A percentile compares a stretch with the other conserved stretches of the same genome.
phyloP scores from a whole-genome alignment of 306 rosid genomes.

The Hippophae rhamnoides region DNA sequence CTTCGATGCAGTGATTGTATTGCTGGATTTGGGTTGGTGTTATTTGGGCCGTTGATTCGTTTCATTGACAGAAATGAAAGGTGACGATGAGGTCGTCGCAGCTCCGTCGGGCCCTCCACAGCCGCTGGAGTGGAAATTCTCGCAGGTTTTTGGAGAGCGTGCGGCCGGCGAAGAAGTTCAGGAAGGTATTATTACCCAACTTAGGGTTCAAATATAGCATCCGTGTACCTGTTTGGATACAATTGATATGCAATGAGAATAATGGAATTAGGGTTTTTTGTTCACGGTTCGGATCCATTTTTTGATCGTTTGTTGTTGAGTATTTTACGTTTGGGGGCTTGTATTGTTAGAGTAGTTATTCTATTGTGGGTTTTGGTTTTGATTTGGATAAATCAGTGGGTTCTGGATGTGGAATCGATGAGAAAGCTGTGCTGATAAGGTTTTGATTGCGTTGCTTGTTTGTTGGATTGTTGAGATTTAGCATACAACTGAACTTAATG shows the following conservation, averaged over 20 bases:
- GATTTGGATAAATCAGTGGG: conserved; percentile 25
- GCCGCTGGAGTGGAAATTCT: conserved; percentile 96
- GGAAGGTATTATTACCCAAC: conserved; percentile 63
- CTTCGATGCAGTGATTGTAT: conserved; percentile 60
- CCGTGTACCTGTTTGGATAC: conserved; percentile 47
- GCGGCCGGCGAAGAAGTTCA: conserved; percentile 98
- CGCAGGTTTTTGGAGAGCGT: conserved; percentile 98
- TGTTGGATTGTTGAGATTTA: not conserved
- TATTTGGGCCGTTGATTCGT: conserved; percentile 36
- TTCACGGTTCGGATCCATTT: conserved; percentile 39
- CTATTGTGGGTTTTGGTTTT: conserved; percentile 23
- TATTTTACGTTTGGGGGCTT: conserved; percentile 23
- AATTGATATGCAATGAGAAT: conserved; percentile 25
- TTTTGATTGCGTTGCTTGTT: conserved; percentile 23
- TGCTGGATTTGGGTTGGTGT: conserved; percentile 3
- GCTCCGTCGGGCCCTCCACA: conserved; percentile 67
- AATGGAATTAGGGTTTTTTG: conserved; percentile 53
- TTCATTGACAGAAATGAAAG: conserved; percentile 51
- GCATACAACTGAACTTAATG: not conserved
- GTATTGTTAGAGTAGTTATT: conserved; percentile 21
- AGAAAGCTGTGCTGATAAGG: not conserved
- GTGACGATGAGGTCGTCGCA: conserved; percentile 74
- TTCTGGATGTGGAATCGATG: conserved; percentile 27
- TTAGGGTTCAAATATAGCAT: not conserved
- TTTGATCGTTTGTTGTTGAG: conserved; percentile 33